Evolutionary conservation across 495 filamentous ascomycete genomes (phyloP).

Genomic region (Hyaloscypha bicolor): DNA sequence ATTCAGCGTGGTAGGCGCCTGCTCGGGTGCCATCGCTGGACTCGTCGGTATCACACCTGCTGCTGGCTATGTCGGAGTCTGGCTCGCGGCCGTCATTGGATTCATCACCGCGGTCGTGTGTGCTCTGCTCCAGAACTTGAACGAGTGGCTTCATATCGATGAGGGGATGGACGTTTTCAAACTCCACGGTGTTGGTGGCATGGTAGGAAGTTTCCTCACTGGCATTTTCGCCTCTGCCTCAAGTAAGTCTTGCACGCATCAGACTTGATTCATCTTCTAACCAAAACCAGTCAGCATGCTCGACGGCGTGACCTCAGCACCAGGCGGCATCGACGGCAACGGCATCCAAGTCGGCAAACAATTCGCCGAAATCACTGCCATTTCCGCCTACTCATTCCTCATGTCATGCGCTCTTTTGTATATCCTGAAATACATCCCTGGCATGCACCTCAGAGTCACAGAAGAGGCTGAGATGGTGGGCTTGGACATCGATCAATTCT

Average conservation of each 20-base stretch:
- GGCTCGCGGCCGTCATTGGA: constrained; percentile 60
- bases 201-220: constrained; percentile 62
- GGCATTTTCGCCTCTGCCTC: constrained; percentile 56
- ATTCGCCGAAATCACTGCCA: constrained; percentile 60
- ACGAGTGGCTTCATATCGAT: constrained; percentile 60
- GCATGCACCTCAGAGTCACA: constrained; percentile 56
- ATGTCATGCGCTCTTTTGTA: constrained; percentile 56
- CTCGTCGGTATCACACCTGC: constrained; percentile 68
- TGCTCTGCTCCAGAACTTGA: constrained; percentile 52
- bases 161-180: constrained; percentile 67
- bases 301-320: constrained; percentile 49
- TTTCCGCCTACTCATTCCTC: constrained; percentile 56
- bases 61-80: constrained; percentile 59
- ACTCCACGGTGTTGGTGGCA: constrained; percentile 63
- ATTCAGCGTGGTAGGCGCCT: constrained; percentile 62
- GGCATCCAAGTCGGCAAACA: constrained; percentile 61
- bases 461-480: constrained; percentile 61
- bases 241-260: constrained; percentile 14
- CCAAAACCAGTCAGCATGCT: constrained; percentile 32
- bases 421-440: constrained; percentile 59
- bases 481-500: constrained; percentile 58
- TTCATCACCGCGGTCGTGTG: constrained; percentile 57
- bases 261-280: not conserved
- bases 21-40: constrained; percentile 64
- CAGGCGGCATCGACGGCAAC: constrained; percentile 59